Conservation (phyloP, 495 filamentous ascomycete genomes). For the Jackrogersella minutella region DNA sequence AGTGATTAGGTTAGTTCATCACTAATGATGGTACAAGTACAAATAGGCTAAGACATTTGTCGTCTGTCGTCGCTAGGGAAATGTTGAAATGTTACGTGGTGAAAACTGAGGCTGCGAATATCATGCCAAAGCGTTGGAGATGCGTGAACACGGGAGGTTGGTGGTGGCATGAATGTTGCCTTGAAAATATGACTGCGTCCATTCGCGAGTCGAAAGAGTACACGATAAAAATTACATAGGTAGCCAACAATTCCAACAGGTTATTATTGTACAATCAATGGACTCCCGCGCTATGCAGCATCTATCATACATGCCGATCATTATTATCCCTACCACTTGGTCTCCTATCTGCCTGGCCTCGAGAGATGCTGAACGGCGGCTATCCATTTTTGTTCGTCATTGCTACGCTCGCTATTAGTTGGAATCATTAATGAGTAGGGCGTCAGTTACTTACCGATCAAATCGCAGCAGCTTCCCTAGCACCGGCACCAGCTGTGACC, state of each 20-base stretch:
- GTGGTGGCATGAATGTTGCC: neutral
- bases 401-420: constrained; percentile 28
- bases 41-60: no score
- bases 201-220: neutral
- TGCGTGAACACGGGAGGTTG: no score
- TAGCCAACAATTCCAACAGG: neutral
- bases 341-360: constrained; percentile 24
- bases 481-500: constrained; percentile 90
- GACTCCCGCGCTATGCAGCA: constrained; percentile 40
- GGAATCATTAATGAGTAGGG: neutral
- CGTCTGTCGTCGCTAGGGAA: no score
- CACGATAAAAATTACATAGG: constrained; percentile 1
- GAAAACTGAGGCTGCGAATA: no score
- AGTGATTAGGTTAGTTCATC: no score
- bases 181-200: neutral
- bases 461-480: constrained; percentile 91
- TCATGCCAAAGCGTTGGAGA: no score
- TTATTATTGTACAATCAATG: constrained; percentile 16
- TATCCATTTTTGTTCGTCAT: constrained; percentile 42
- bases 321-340: neutral
- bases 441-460: constrained; percentile 70
- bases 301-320: constrained; percentile 19
- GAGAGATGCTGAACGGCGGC: constrained; percentile 38
- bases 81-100: no score
- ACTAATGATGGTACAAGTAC: no score